Conservation (phyloP, 257 asterid genomes). For the Nicotiana knightiana region DNA sequence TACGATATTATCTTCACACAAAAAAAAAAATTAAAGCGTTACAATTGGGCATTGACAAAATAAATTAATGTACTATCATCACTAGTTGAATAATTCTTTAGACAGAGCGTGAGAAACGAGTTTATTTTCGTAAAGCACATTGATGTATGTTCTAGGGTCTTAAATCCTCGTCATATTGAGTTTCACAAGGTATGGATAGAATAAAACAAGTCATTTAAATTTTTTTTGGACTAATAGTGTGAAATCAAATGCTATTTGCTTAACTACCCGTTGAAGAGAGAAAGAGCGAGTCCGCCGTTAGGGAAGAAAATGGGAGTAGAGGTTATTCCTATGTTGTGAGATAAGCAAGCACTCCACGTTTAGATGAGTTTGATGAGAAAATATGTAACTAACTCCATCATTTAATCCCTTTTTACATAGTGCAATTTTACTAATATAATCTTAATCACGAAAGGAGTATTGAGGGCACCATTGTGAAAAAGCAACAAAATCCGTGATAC, state of each 20-base stretch:
- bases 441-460: not conserved
- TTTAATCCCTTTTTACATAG: not conserved
- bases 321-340: not conserved
- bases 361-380: conserved; percentile 4
- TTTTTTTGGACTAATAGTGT: not conserved
- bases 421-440: not conserved
- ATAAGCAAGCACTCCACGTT: not conserved
- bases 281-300: not conserved
- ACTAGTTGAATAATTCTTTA: too few relatives aligned
- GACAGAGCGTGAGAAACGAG: too few relatives aligned
- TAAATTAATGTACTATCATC: too few relatives aligned
- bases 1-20: not conserved
- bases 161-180: not conserved
- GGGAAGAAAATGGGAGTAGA: conserved; percentile 3
- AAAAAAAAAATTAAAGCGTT: too few relatives aligned
- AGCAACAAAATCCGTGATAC: not conserved
- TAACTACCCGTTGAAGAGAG: not conserved
- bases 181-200: not conserved
- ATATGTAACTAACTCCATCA: not conserved
- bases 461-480: not conserved
- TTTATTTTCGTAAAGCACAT: too few relatives aligned
- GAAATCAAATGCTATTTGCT: not conserved
- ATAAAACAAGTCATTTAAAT: not conserved
- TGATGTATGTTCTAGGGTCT: too few relatives aligned
- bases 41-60: too few relatives aligned